A percentile compares a stretch with the other conserved stretches of the same genome.
Evolutionary conservation across 23 red algal species (phyloP).

Genomic region (Gracilaria gracilis): DNA sequence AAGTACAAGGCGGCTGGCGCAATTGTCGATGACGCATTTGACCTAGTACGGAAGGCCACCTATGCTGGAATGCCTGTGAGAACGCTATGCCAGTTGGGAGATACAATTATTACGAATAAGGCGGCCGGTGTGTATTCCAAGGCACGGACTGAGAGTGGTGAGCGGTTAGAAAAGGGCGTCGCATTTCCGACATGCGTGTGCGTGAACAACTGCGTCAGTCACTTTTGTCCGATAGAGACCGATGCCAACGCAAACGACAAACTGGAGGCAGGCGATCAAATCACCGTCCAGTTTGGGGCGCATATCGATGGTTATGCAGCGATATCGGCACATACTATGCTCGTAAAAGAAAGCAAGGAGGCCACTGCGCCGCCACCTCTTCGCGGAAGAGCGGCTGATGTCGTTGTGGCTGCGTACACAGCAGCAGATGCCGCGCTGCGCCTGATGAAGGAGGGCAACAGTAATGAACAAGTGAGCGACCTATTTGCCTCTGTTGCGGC

Average conservation of each 20-base stretch:
- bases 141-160: slow-evolving; percentile 76
- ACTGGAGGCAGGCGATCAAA: slow-evolving; percentile 83
- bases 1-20: slow-evolving; percentile 98
- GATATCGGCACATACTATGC: slow-evolving; percentile 60
- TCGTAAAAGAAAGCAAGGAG: slow-evolving; percentile 59
- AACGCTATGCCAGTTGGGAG: slow-evolving; percentile 88
- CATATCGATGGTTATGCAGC: slow-evolving; percentile 98
- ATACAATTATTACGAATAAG: slow-evolving; percentile 71
- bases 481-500: slow-evolving; percentile 79
- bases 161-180: slow-evolving; percentile 93
- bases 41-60: slow-evolving; percentile 64
- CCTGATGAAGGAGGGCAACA: slow-evolving; percentile 87
- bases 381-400: slow-evolving; percentile 76
- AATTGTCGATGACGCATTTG: slow-evolving; percentile 83
- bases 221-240: slow-evolving; percentile 93
- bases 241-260: slow-evolving; percentile 48
- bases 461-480: slow-evolving; percentile 89
- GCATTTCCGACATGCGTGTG: slow-evolving; percentile 95
- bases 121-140: slow-evolving; percentile 90
- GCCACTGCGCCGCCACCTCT: slow-evolving; percentile 18
- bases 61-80: slow-evolving; percentile 72
- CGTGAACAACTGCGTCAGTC: slow-evolving; percentile 83
- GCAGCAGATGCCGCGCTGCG: slow-evolving; percentile 93
- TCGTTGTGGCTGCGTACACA: slow-evolving; percentile 80
- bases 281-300: slow-evolving; percentile 84